Conservation (phyloP, 805 yeast species). For the Saitoella complicata region DNA sequence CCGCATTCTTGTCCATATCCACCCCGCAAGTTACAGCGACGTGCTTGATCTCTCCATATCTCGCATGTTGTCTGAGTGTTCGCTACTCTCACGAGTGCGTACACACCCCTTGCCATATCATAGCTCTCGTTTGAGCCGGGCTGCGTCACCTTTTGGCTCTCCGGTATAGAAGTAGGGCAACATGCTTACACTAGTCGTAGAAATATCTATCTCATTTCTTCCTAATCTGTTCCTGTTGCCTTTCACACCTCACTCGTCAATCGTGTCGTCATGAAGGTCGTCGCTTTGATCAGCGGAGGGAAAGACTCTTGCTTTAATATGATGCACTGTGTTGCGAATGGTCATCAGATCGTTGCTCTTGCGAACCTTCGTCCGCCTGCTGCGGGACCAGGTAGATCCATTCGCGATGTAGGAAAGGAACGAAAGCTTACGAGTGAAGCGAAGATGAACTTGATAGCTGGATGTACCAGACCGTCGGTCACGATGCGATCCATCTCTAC, state of each 20-base stretch:
- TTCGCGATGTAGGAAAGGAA: neutral
- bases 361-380: slow-evolving; percentile 65
- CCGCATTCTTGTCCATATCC: too few species aligned
- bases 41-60: too few species aligned
- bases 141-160: too few species aligned
- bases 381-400: neutral
- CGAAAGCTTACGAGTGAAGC: neutral
- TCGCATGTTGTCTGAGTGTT: too few species aligned
- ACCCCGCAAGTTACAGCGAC: too few species aligned
- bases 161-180: too few species aligned
- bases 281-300: slow-evolving; percentile 88
- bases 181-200: too few species aligned
- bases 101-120: too few species aligned
- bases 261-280: slow-evolving; percentile 52
- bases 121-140: too few species aligned
- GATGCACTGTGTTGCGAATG: slow-evolving; percentile 66
- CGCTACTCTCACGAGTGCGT: too few species aligned
- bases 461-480: slow-evolving; percentile 97
- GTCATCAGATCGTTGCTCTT: slow-evolving; percentile 71
- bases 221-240: neutral
- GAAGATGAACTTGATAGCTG: slow-evolving; percentile 74
- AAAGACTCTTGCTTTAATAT: slow-evolving; percentile 89
- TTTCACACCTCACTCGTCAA: too few species aligned
- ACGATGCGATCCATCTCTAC: slow-evolving; percentile 52
- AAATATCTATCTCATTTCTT: too few species aligned